Evolutionary conservation across 441 rosid species (phyloP), one percentile per base, ranked within the genome.

Genomic region (Omphalea diandra): DNA sequence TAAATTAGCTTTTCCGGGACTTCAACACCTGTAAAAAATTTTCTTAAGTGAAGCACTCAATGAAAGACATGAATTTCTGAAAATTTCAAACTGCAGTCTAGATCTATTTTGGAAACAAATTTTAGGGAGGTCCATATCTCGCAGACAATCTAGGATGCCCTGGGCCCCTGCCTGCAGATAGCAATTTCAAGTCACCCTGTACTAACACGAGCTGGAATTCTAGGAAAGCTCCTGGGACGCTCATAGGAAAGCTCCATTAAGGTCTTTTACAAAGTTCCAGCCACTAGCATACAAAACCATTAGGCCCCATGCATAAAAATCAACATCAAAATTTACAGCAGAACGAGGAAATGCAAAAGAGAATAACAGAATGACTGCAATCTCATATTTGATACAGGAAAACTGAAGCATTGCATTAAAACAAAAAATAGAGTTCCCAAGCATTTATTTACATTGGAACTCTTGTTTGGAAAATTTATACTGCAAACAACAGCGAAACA

Each of bases 391-490:
- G 75, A 49, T 50, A 73, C 69, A 71, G 46, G 58, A 71, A 63
- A 69, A 78, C 22, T 65, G 73, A 72, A 73, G 68, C 78, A 71
- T 35, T 27, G n/a, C 47, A 43, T 27, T 49, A 32, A 53, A 54
- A 63, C 61, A 17, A 22, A 63, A 22, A 3, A n/a, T 33, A 36
- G 63, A 70, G 72, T 68, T 44, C 80, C 66, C 22, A 0, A 35
- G 18, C 65, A 64, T 72, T 20, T 63, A 81, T 84, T 78, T 80
- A 82, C 87, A 82, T 49, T 9, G 62, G 65, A 79, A 63, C 72
- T 67, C 79, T 62, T 73, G 40, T 72, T 41, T 60, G 2, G n/a
- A 54, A 68, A 60, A 57, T 32, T 69, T 58, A 26, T 5, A 58
- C 59, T 55, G 49, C 64, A 33, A 71, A 65, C 59, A 54, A 32